Base-by-base conservation (phyloP, 164 flowering plant species). In the Stephania cephalantha region DNA sequence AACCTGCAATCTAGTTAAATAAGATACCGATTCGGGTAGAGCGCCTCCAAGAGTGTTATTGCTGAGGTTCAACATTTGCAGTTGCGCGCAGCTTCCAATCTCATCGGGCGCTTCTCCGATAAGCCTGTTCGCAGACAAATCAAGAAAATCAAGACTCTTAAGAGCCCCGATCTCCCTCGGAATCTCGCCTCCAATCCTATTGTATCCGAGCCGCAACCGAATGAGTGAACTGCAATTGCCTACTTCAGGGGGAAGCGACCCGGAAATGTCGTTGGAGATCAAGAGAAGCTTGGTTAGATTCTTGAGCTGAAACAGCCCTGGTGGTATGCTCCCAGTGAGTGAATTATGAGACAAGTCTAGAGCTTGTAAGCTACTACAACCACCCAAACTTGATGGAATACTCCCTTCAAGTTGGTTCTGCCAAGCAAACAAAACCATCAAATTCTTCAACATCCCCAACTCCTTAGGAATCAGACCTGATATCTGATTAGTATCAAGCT, bases 211-310 rank as follows among this genome's bases (percentile, higher is more conserved):
- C 70, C 98, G 79, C 13, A 92, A 72, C 68, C 98, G 81, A 45
- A 91, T 76, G 15, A 94, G 90, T 20, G 96, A 89, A 44, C 79
- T 84, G 72, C 89, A 85, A 44, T 83, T 79, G 18, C 96, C 95
- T 20, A 95, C 85, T 69, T 90, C 93, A 0, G 78, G 80, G 0
- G 99, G 98, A 15, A 95, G 88, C 2, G 79, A 42, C 52, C 99
- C 99, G 0, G 97, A 91, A 17, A 95, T 82, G 29, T 86, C 92
- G 79, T 95, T 93, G 6, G 86, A 86, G 42, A 95, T 80, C 83
- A 95, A 77, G 18, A 95, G 88, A 61, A 95, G 84, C 79, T 93
- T 95, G 9, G 95, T 90, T 69, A 95, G 83, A 74, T 91, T 93
- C 9, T 69, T 79, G 6, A 95, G 88, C 82, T 82, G 83, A 76